These are phyloP conservation scores for Aspergillus caelatus DNA, from an alignment of 2,329 filamentous ascomycete species.

Conservation along the genomic window DNA sequence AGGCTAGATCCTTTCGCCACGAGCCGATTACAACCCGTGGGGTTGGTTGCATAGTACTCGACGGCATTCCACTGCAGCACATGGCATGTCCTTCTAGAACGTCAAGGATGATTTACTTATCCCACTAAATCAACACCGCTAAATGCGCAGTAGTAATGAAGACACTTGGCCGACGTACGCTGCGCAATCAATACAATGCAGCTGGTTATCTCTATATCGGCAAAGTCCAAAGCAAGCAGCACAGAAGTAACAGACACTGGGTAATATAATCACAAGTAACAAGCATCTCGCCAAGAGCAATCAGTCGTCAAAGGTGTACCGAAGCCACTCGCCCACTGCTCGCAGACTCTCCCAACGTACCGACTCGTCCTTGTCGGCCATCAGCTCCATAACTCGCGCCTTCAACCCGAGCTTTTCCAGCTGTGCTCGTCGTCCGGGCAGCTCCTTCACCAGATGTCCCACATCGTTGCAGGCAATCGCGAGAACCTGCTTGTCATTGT, in stretches of 20 bases:
- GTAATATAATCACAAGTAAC: conserved; percentile 25
- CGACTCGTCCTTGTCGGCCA: conserved; percentile 84
- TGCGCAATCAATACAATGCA: conserved; percentile 5
- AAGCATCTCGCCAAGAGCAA: not conserved
- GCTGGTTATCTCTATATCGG: conserved; percentile 6
- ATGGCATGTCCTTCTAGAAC: not conserved
- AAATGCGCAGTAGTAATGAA: not conserved
- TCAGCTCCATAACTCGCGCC: conserved; percentile 86
- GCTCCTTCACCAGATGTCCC: conserved; percentile 83
- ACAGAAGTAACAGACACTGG: conserved; percentile 21
- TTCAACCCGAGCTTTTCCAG: conserved; percentile 86
- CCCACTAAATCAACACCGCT: not conserved
- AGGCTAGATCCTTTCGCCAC: not conserved
- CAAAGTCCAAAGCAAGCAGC: conserved; percentile 11
- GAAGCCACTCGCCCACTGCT: conserved; percentile 77
- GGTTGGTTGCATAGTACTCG: not conserved
- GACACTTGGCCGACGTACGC: not conserved
- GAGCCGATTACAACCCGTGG: not conserved
- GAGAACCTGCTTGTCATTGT: conserved; percentile 81
- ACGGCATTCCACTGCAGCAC: not conserved
- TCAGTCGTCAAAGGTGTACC: conserved; percentile 66
- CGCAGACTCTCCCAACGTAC: conserved; percentile 91
- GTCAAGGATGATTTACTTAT: not conserved
- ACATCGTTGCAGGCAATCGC: conserved; percentile 94
- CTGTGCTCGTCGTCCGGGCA: conserved; percentile 77